These are phyloP conservation scores for Arthonia radiata DNA, from an alignment of 495 filamentous ascomycete genomes.

Conservation along the genomic window DNA sequence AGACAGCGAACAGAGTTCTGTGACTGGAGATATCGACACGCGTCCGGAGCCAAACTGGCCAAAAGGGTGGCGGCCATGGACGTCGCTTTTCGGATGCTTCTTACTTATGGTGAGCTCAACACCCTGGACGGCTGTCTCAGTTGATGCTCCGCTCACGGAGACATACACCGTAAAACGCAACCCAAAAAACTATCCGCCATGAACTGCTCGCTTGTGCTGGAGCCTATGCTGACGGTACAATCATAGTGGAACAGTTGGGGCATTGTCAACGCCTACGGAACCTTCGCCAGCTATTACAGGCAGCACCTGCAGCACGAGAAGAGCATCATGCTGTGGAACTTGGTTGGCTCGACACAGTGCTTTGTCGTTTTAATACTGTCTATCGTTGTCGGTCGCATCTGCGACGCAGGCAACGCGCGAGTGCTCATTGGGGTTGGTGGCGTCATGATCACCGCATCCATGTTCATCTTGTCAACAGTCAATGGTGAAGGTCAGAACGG, in stretches of 20 bases:
- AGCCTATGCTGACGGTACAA: conserved; percentile 16
- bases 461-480: conserved; percentile 13
- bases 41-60: conserved; percentile 19
- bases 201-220: too few relatives aligned
- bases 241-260: conserved; percentile 21
- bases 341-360: conserved; percentile 16
- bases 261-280: conserved; percentile 17
- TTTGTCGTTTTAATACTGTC: conserved; percentile 16
- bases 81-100: too few relatives aligned
- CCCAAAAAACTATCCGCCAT: too few relatives aligned
- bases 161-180: too few relatives aligned
- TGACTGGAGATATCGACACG: too few relatives aligned
- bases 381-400: conserved; percentile 13
- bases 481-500: conserved; percentile 5
- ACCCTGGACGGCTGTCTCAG: too few relatives aligned
- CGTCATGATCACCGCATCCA: conserved; percentile 12
- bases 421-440: conserved; percentile 11
- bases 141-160: too few relatives aligned
- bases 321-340: conserved; percentile 12
- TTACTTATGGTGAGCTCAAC: too few relatives aligned
- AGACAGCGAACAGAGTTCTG: too few relatives aligned
- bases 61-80: conserved; percentile 12
- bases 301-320: conserved; percentile 10
- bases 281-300: conserved; percentile 16
- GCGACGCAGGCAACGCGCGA: conserved; percentile 16